Percentiles rank a stretch among this genome's conserved stretches.
phyloP scores from a whole-genome alignment of 306 rosid species.

The Dicorynia guianensis region DNA sequence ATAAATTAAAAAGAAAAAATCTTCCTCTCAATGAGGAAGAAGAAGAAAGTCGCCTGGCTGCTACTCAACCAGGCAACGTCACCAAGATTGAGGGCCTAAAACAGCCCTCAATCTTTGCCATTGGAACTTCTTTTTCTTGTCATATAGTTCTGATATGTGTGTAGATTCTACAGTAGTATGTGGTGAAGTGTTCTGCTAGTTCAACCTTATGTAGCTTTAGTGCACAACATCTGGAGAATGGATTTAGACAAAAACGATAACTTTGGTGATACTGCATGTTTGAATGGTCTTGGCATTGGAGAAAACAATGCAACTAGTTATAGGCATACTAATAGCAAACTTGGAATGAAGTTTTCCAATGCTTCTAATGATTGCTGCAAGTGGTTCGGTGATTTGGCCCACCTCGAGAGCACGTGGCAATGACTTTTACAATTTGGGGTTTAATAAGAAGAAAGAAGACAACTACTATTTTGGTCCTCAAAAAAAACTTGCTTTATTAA shows the following conservation, averaged over 20 bases:
- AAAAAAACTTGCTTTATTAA: too few relatives aligned
- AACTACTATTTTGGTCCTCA: too few relatives aligned
- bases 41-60: too few relatives aligned
- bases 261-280: constrained; percentile 77
- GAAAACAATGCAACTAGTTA: constrained; percentile 56
- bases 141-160: constrained; percentile 39
- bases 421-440: constrained; percentile 55
- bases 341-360: constrained; percentile 55
- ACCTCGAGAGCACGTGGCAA: constrained; percentile 71
- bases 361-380: constrained; percentile 82
- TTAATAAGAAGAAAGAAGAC: constrained; percentile 61
- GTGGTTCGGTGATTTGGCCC: constrained; percentile 96
- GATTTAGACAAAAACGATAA: constrained; percentile 74
- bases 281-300: constrained; percentile 71
- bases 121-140: constrained; percentile 49
- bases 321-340: constrained; percentile 50
- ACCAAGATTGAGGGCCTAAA: too few relatives aligned
- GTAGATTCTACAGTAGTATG: constrained; percentile 43
- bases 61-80: too few relatives aligned
- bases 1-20: too few relatives aligned
- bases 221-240: constrained; percentile 62
- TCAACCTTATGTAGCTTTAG: constrained; percentile 51
- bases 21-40: too few relatives aligned
- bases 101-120: too few relatives aligned
- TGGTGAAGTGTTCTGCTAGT: constrained; percentile 55